Conservation (phyloP, 192 early-diverging fungal genomes). For the Coemansia sp. region DNA sequence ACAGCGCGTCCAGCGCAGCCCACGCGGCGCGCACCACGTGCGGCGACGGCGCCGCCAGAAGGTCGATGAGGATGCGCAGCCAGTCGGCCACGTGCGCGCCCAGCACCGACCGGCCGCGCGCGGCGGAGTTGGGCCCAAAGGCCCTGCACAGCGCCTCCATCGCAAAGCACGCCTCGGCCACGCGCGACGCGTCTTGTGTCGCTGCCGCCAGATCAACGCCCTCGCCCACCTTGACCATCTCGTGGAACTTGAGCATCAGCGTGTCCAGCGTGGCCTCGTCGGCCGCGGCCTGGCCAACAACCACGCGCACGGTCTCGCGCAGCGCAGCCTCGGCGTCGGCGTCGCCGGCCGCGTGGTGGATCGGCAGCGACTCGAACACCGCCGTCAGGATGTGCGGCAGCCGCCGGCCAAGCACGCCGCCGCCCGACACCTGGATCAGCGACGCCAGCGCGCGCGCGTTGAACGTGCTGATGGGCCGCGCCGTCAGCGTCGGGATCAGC, state of each 20-base stretch:
- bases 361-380: constrained; percentile 76
- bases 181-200: constrained; percentile 28
- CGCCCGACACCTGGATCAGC: constrained; percentile 88
- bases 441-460: constrained; percentile 89
- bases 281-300: constrained; percentile 72
- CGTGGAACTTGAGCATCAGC: constrained; percentile 78
- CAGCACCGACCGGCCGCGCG: constrained; percentile 46
- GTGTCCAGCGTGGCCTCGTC: constrained; percentile 79
- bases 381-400: constrained; percentile 79
- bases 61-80: constrained; percentile 73
- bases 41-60: constrained; percentile 64
- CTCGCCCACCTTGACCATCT: constrained; percentile 64
- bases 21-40: constrained; percentile 72
- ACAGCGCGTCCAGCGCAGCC: constrained; percentile 78
- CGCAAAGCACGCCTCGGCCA: constrained; percentile 49
- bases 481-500: constrained; percentile 92
- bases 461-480: constrained; percentile 84
- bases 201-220: constrained; percentile 16
- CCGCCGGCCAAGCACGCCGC: constrained; percentile 69
- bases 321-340: constrained; percentile 64
- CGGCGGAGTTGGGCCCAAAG: constrained; percentile 40
- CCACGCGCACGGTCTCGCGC: constrained; percentile 68
- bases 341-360: constrained; percentile 59
- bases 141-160: constrained; percentile 43
- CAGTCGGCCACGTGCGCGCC: constrained; percentile 76